phyloP scores from a whole-genome alignment of 345 rosid species.

The Anacardium occidentale region DNA sequence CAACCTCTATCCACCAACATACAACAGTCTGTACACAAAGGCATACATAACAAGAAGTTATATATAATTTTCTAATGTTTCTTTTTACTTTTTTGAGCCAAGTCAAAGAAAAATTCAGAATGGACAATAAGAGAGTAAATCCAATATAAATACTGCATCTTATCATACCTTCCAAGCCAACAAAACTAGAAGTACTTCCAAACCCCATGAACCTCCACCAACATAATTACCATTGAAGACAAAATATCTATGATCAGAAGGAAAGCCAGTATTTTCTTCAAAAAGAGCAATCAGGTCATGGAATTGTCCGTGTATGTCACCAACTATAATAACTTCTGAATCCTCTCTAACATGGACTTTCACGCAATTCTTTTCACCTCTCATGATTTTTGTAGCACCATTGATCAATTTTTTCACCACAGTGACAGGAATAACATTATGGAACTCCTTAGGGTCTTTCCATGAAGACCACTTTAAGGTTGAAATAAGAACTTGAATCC shows the following conservation, averaged over 20 bases:
- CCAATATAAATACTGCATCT: background rate
- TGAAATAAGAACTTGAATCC: slow-evolving; percentile 41
- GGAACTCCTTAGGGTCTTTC: slow-evolving; percentile 34
- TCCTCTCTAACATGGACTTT: slow-evolving; percentile 22
- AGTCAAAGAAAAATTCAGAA: background rate
- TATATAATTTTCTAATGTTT: background rate
- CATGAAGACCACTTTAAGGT: slow-evolving; percentile 33
- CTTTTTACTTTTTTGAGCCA: background rate
- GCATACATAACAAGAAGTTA: background rate
- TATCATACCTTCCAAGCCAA: slow-evolving; percentile 52
- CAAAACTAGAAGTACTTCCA: slow-evolving; percentile 43
- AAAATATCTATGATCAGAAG: slow-evolving; percentile 33
- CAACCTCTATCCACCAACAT: background rate
- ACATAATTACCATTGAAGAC: slow-evolving; percentile 45
- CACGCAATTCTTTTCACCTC: slow-evolving; percentile 43
- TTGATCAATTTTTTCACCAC: slow-evolving; percentile 34
- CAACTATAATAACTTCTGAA: slow-evolving; percentile 39
- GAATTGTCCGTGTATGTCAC: slow-evolving; percentile 44
- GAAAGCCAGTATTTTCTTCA: slow-evolving; percentile 40
- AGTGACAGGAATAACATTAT: slow-evolving; percentile 27
- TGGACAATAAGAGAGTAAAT: background rate
- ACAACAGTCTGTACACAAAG: background rate
- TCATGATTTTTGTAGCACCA: slow-evolving; percentile 33
- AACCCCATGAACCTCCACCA: slow-evolving; percentile 42
- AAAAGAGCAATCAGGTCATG: slow-evolving; percentile 43